Conservation (phyloP, 805 yeast genomes). For the Teunomyces tritomae region DNA sequence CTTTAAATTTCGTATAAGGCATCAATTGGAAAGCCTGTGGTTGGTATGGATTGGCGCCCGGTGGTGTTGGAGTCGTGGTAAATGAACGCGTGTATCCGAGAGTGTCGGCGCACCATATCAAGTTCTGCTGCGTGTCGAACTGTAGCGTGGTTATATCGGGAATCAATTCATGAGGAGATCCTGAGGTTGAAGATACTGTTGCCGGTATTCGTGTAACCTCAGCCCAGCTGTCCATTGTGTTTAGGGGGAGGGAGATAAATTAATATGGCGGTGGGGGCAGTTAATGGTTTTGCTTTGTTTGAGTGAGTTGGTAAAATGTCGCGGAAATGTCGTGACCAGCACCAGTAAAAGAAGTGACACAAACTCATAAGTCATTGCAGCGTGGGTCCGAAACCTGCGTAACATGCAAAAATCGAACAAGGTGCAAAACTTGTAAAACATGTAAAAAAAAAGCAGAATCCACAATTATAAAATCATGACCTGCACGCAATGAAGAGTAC, state of each 20-base stretch:
- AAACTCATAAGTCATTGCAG: not conserved
- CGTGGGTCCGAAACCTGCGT: too few relatives aligned
- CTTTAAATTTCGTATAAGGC: conserved; percentile 38
- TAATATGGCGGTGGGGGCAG: too few relatives aligned
- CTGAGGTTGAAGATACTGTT: conserved; percentile 2
- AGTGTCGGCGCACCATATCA: conserved; percentile 83
- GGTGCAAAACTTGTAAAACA: too few relatives aligned
- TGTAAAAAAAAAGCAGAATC: too few relatives aligned
- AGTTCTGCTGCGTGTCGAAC: conserved; percentile 72
- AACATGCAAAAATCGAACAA: too few relatives aligned
- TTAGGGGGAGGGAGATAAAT: not conserved
- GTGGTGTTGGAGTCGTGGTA: conserved; percentile 19
- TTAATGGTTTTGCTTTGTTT: too few relatives aligned
- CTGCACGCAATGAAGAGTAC: too few relatives aligned
- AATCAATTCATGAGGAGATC: not conserved
- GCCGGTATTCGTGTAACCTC: conserved; percentile 14
- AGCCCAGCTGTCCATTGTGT: conserved; percentile 14
- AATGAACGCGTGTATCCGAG: conserved; percentile 46
- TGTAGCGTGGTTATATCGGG: conserved; percentile 23
- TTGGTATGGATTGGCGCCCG: conserved; percentile 16
- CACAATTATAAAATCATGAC: too few relatives aligned
- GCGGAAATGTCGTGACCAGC: not conserved
- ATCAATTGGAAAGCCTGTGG: conserved; percentile 19
- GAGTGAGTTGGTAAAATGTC: not conserved
- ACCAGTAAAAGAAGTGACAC: not conserved